Conservation (phyloP, 2,329 filamentous ascomycete genomes). For the Alternaria gaisen region DNA sequence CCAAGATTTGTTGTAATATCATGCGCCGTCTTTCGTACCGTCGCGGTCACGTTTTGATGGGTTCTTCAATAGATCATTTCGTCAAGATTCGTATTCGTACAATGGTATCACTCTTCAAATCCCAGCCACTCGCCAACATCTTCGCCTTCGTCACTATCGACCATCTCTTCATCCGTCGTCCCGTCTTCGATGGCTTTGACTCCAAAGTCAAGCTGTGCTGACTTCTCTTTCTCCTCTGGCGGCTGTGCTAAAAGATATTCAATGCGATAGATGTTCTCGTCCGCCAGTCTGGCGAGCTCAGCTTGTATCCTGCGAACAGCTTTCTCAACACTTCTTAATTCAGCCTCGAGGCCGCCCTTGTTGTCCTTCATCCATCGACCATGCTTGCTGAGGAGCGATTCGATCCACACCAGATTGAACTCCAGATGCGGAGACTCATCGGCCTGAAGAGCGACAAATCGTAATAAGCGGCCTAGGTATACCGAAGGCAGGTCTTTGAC, state of each 20-base stretch:
- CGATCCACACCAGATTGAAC: slow-evolving; percentile 93
- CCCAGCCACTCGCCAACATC: slow-evolving; percentile 63
- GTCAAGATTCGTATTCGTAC: slow-evolving; percentile 17
- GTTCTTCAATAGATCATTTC: not conserved
- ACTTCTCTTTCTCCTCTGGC: slow-evolving; percentile 36
- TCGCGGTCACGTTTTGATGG: not conserved
- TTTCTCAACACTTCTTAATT: slow-evolving; percentile 82
- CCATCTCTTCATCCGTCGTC: slow-evolving; percentile 48
- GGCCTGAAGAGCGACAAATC: slow-evolving; percentile 86
- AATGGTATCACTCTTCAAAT: slow-evolving; percentile 51
- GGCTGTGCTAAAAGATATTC: slow-evolving; percentile 77
- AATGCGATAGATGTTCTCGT: slow-evolving; percentile 88
- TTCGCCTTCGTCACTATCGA: slow-evolving; percentile 37
- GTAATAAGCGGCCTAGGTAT: slow-evolving; percentile 84
- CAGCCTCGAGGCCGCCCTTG: slow-evolving; percentile 79
- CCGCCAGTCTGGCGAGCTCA: slow-evolving; percentile 82
- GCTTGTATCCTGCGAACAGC: slow-evolving; percentile 82
- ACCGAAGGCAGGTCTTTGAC: slow-evolving; percentile 82
- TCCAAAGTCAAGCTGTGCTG: slow-evolving; percentile 41
- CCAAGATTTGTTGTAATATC: accelerated
- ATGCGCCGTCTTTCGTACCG: not conserved
- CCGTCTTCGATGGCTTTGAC: slow-evolving; percentile 43
- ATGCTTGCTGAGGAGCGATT: slow-evolving; percentile 80
- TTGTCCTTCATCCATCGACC: slow-evolving; percentile 86
- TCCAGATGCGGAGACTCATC: slow-evolving; percentile 94